Evolutionary conservation across 768 basidiomycete genomes (phyloP), one percentile per base, ranked within the genome.

Genomic region (Lyophyllum shimeji): DNA sequence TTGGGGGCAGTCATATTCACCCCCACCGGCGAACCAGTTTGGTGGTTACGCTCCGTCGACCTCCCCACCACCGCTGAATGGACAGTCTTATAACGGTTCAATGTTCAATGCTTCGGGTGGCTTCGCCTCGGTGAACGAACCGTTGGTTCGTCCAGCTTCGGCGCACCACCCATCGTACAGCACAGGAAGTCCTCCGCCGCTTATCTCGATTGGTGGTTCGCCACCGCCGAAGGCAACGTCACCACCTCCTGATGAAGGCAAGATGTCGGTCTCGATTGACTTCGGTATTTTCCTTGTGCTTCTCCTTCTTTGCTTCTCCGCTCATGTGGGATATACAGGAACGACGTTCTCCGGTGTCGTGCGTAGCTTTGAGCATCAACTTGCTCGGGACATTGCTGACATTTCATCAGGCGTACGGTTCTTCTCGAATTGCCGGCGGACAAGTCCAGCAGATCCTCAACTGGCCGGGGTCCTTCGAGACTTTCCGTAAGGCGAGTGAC

Each of bases 291-390:
- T 11, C 12, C n/a, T 56, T 51, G 2, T 50, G 43, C 15, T 21
- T 53, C 37, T 20, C 8, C 21, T 39, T 21, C 18, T 27, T 27
- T 24, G 2, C 34, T 13, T 21, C 15, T 31, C 45, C 20, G 18
- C 33, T 56, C 27, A 56, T 27, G 4, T 33, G 52, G 34, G 55
- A 55, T 24, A 23, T 58, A 46, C 62, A 92, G 90, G 90, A 70
- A 93, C 91, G 2, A 93, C 90, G 3, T 93, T 92, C 72, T 92
- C 90, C 23, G 91, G 91, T 57, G 87, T 93, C 56, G 90, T 91
- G 68, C 72, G 89, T 81, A 51, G 5, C 13, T 34, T 55, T 59
- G 15, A 44, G 23, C 45, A 51, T 52, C 33, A 17, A 21, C 46
- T 15, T 4, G 12, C 43, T 12, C 4, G 9, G 45, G 39, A 39